A percentile compares a stretch with the other conserved stretches of the same genome.
These are phyloP conservation scores for Fusarium longipes DNA, from an alignment of 2,329 filamentous ascomycete species.

Conservation along the genomic window DNA sequence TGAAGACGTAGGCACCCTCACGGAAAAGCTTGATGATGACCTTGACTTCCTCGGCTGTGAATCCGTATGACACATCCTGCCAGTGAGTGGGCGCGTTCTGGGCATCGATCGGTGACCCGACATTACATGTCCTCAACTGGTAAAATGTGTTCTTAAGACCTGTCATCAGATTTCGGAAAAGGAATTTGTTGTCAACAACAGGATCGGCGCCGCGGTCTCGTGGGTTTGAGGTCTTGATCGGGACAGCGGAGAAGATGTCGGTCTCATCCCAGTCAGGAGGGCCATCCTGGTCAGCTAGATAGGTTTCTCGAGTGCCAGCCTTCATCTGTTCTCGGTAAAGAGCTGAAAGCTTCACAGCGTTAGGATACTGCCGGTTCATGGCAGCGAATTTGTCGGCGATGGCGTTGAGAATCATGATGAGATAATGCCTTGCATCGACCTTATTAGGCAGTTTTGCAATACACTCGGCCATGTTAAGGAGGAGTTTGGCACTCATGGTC, in stretches of 20 bases:
- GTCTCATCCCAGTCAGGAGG: slow-evolving; percentile 97
- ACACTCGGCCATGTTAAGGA: slow-evolving; percentile 98
- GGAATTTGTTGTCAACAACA: slow-evolving; percentile 95
- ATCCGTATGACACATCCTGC: slow-evolving; percentile 95
- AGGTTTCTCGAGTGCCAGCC: slow-evolving; percentile 74
- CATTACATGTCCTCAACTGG: slow-evolving; percentile 91
- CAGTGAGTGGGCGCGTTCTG: slow-evolving; percentile 87
- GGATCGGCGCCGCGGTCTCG: slow-evolving; percentile 90
- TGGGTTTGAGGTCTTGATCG: slow-evolving; percentile 94
- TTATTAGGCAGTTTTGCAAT: slow-evolving; percentile 96
- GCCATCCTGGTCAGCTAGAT: slow-evolving; percentile 82
- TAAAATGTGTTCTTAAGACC: slow-evolving; percentile 97
- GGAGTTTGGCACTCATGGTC: slow-evolving; percentile 97
- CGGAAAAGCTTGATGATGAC: slow-evolving; percentile 98
- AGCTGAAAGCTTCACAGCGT: slow-evolving; percentile 92
- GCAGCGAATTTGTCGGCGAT: slow-evolving; percentile 98
- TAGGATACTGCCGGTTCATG: slow-evolving; percentile 96
- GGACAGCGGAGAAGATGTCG: slow-evolving; percentile 95
- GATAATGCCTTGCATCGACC: slow-evolving; percentile 90
- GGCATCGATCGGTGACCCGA: slow-evolving; percentile 75
- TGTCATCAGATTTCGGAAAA: slow-evolving; percentile 96
- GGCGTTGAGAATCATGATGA: slow-evolving; percentile 97
- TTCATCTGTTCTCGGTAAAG: slow-evolving; percentile 77
- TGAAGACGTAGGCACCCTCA: slow-evolving; percentile 94
- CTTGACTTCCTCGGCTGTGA: slow-evolving; percentile 95